Base-by-base conservation (phyloP, 805 yeast genomes). In the Teunomyces gatunensis region DNA sequence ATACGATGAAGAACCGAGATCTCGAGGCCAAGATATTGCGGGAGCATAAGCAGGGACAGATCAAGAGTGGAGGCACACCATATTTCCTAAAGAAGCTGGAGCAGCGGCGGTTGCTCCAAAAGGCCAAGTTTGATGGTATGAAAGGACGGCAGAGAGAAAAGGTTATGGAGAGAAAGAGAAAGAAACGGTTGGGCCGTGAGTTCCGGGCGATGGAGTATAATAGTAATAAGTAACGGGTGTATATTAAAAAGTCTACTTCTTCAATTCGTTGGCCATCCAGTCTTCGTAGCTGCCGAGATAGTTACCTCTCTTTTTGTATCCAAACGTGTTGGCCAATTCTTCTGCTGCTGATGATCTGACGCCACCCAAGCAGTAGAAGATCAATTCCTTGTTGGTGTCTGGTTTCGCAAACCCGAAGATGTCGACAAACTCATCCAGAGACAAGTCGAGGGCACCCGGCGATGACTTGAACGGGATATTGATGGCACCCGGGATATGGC, bases 301-400 rank as follows among this genome's bases (percentile, higher is more conserved):
- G 66, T 90, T 88, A 48, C 91, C 89, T 55, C 97, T 79, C 56
- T 87, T 79, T 43, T 77, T 70, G 68, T 92, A 92, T 9, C 97
- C 98, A 67, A 85, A 89, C 20, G 96, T 87, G 51, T 83, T 80
- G 11, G 98, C 98, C 61, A 92, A 75, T 61, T 89, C 96, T 63
- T 89, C 96, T 37, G 97, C 91, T 52, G 89, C 89, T 39, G 89
- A 78, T 20, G 95, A 85, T 73, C 99, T 83, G 41, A 90, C 87
- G 47, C 99, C 99, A 6, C 87, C 96, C 42, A 87, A 80, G 69
- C 99, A 92, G 71, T 91, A 91, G 69, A 92, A 91, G 36, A 92
- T 79, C 61, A 92, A 74, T 55, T 88, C 87, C 61, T 86, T 80
- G 44, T 82, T 83, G 42, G 72, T 66, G 5, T 69, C 56, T 2